Percentiles rank a stretch among this genome's conserved stretches.
Conservation (phyloP, 345 rosid genomes). For the Eucalyptus albens region DNA sequence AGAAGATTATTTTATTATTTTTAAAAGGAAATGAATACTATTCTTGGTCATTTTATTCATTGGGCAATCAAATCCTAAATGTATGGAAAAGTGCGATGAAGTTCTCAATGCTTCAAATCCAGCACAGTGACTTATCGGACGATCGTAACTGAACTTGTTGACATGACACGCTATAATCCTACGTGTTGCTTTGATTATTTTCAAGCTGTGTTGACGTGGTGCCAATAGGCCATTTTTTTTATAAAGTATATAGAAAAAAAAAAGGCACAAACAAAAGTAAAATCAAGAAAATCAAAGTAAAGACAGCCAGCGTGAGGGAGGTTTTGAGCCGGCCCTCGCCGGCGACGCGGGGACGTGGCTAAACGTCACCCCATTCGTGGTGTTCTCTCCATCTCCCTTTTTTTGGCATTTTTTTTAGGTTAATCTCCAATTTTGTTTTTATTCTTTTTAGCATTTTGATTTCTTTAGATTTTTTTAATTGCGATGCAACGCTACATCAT, state of each 20-base stretch:
- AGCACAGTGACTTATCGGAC: no score
- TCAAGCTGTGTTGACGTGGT: neutral
- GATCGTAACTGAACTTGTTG: no score
- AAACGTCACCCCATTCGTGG: neutral
- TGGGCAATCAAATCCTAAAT: neutral
- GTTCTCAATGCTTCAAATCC: neutral
- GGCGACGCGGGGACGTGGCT: neutral
- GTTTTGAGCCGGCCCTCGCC: neutral
- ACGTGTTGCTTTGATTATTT: neutral
- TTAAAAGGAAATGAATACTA: neutral
- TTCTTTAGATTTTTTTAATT: neutral
- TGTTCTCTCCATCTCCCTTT: neutral
- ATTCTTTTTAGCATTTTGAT: neutral
- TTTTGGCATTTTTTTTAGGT: neutral
- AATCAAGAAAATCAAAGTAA: neutral
- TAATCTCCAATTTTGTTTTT: neutral
- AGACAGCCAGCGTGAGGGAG: neutral
- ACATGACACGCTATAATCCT: neutral
- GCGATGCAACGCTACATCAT: neutral
- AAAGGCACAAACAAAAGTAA: neutral
- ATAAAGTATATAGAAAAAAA: neutral
- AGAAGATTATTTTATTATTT: no score
- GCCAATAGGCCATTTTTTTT: neutral
- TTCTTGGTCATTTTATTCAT: no score
- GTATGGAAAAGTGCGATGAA: neutral